A percentile compares a stretch with the other conserved stretches of the same genome.
Conservation (phyloP, 495 filamentous ascomycete species). For the Tetracladium setigerum region DNA sequence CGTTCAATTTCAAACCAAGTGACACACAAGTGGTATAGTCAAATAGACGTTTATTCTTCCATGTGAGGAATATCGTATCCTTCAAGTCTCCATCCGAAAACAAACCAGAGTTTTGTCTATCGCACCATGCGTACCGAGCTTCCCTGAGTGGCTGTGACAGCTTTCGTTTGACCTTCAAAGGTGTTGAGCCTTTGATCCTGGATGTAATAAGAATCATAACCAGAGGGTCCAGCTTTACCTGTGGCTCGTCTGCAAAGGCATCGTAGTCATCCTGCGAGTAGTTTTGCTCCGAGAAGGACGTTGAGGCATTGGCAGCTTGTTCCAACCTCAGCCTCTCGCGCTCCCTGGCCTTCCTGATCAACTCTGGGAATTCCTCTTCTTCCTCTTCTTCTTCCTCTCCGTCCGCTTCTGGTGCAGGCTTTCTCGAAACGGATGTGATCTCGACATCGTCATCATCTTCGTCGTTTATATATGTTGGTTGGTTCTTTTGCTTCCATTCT, state of each 20-base stretch:
- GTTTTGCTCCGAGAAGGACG: conserved; percentile 3
- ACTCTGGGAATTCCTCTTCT: conserved; percentile 40
- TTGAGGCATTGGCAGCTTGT: conserved; percentile 7
- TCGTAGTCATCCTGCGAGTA: conserved; percentile 17
- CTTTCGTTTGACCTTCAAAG: conserved; percentile 60
- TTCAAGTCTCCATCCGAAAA: conserved; percentile 39
- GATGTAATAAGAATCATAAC: conserved; percentile 69
- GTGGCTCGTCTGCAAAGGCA: conserved; percentile 14
- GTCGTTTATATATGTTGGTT: conserved; percentile 9
- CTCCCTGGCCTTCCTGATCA: conserved; percentile 25
- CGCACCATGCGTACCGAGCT: conserved; percentile 61
- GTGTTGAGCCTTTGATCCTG: conserved; percentile 49
- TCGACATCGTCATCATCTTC: conserved; percentile 25
- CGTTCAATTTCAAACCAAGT: conserved; percentile 46
- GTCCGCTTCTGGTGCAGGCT: conserved; percentile 8
- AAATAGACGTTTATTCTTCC: conserved; percentile 66
- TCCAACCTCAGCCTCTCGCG: conserved; percentile 8
- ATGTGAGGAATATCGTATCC: conserved; percentile 63
- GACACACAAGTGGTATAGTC: conserved; percentile 65
- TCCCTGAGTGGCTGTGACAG: conserved; percentile 57
- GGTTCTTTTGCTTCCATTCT: conserved; percentile 4
- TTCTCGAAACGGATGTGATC: not conserved
- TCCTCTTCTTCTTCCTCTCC: conserved; percentile 25
- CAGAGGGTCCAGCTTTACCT: conserved; percentile 31
- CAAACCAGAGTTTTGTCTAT: conserved; percentile 47